Conservation (phyloP, 139 green algal genomes). For the Coccomyxa sp. region DNA sequence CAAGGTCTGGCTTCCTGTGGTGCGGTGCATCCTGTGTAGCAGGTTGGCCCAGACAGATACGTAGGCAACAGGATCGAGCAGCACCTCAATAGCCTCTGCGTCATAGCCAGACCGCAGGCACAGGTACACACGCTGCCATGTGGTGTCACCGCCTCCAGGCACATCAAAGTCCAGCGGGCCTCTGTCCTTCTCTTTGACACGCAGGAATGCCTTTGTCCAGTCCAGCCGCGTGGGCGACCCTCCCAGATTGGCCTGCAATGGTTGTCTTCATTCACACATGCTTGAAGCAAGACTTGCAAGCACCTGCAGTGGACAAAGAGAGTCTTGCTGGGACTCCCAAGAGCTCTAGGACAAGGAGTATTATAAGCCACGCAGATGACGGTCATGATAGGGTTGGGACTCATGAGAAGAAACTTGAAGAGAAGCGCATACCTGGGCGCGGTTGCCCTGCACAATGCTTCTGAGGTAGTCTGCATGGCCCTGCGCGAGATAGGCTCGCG, state of each 20-base stretch:
- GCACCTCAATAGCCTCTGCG: constrained; percentile 48
- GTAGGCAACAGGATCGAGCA: background rate
- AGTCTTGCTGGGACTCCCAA: too few species aligned
- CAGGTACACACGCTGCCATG: constrained; percentile 70
- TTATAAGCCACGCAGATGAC: too few species aligned
- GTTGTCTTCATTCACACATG: too few species aligned
- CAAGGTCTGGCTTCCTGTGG: too few species aligned
- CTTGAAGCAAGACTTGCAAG: too few species aligned
- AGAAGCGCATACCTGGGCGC: constrained; percentile 48
- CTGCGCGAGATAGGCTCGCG: constrained; percentile 50
- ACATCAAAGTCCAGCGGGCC: constrained; percentile 69
- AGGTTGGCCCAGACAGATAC: background rate
- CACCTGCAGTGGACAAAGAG: too few species aligned
- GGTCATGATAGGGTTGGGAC: too few species aligned
- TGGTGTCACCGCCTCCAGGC: constrained; percentile 63
- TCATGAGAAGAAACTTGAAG: too few species aligned
- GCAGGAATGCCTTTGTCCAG: constrained; percentile 59
- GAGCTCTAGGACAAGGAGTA: too few species aligned
- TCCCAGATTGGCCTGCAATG: constrained; percentile 40
- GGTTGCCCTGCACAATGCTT: constrained; percentile 43
- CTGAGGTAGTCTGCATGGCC: constrained; percentile 58
- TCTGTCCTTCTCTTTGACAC: constrained; percentile 50
- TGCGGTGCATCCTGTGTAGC: background rate
- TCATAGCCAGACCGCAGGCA: constrained; percentile 62
- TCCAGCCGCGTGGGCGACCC: constrained; percentile 51